Conservation (phyloP, 2,329 filamentous ascomycete genomes). For the Pseudopithomyces maydicus region DNA sequence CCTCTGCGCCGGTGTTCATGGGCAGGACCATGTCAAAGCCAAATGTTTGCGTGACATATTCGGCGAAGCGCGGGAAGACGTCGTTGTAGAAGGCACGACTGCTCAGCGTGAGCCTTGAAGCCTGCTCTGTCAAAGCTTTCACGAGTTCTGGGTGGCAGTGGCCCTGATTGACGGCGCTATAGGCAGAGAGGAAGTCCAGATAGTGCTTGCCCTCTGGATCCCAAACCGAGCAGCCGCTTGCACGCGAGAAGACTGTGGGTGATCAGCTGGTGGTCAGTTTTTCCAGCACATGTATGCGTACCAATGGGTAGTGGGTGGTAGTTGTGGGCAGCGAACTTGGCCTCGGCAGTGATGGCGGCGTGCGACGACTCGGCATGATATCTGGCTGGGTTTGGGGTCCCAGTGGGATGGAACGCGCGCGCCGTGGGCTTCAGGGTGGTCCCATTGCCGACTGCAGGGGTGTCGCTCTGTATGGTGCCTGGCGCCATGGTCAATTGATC, state of each 20-base stretch:
- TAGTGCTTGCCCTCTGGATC: conserved; percentile 92
- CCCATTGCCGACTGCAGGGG: conserved; percentile 26
- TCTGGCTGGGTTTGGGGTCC: conserved; percentile 47
- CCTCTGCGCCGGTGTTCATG: conserved; percentile 98
- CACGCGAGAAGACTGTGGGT: conserved; percentile 69
- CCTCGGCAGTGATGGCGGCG: conserved; percentile 79
- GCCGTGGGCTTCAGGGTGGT: conserved; percentile 43
- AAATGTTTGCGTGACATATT: conserved; percentile 87
- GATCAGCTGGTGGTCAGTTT: conserved; percentile 15
- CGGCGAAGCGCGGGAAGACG: conserved; percentile 93
- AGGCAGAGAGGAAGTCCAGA: conserved; percentile 96
- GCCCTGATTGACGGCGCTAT: conserved; percentile 97
- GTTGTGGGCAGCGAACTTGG: conserved; percentile 92
- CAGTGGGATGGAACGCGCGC: conserved; percentile 44
- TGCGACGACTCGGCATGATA: conserved; percentile 80
- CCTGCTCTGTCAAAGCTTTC: conserved; percentile 87
- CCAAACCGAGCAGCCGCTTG: conserved; percentile 88
- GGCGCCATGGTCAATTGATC: conserved; percentile 38
- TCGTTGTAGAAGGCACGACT: conserved; percentile 98
- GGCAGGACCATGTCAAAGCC: conserved; percentile 97
- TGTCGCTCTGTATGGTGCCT: conserved; percentile 37
- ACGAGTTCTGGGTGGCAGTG: conserved; percentile 97
- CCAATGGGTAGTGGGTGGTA: conserved; percentile 94
- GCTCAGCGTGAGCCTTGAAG: conserved; percentile 85
- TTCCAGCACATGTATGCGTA: conserved; percentile 15